Base-by-base conservation (phyloP, 306 rosid species). In the Gastrolobium bilobum region DNA sequence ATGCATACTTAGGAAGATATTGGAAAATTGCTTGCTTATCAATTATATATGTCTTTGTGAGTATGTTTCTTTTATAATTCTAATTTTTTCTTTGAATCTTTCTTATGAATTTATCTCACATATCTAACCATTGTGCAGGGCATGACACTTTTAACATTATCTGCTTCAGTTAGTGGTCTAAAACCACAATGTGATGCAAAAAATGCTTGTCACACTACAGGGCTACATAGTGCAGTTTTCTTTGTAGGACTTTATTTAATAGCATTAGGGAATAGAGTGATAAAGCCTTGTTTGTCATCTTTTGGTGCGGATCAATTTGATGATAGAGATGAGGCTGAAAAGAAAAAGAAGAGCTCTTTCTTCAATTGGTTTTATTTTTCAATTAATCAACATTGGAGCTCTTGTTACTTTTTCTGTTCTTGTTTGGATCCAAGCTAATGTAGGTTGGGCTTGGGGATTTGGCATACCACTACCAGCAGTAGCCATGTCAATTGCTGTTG, bases 361-460 rank as follows among this genome's bases (percentile, higher is more conserved):
- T 46, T 46, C 51, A 46, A 46, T 11, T 46, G 51, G 51, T 46
- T 46, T 3, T 46, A 46, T 46, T 46, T 46, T 3, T 46, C 51
- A 38, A 88, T 88, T n/a, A n/a, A n/a, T n/a, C 76, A 88, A 89
- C 11, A 62, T 89, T 10, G 91, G 91, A 31, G 93, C 91, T 3
- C 75, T 89, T 9, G 56, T 89, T 51, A 90, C 93, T 59, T 81
- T 91, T 40, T 79, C 93, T 1, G 88, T 89, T 52, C 79, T 89
- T 63, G 93, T 87, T 10, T 89, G 86, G 84, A 77, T 85, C 40
- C 93, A 89, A 60, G 85, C 84, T 86, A 85, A 87, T 50, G 91
- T 89, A 46, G 89, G 93, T 13, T 89, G 93, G 93, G 85, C 86
- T 34, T 87, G 88, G 93, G 93, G 93, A 3, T 89, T 89, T 58